Conservation (phyloP, 2,329 filamentous ascomycete genomes). For the Fusarium drepaniforme region DNA sequence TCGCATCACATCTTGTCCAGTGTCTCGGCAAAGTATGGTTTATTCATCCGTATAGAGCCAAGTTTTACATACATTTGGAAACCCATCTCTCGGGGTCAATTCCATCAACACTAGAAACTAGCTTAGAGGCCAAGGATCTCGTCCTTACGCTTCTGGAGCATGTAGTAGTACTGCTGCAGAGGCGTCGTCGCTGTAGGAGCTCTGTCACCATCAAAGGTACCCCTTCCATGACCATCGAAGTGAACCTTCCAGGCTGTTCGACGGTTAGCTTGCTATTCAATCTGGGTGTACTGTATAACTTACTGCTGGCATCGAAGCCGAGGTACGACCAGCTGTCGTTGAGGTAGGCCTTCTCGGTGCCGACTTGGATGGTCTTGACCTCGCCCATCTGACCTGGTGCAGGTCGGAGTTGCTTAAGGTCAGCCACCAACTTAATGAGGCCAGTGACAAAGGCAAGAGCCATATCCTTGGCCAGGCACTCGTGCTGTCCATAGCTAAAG, state of each 20-base stretch:
- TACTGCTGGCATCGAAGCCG: constrained; percentile 59
- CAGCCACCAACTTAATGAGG: constrained; percentile 56
- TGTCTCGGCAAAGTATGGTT: background rate
- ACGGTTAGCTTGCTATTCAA: constrained; percentile 30
- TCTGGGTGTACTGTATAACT: constrained; percentile 33
- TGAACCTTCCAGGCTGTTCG: constrained; percentile 50
- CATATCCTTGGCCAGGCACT: constrained; percentile 58
- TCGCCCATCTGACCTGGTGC: constrained; percentile 59
- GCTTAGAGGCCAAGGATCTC: constrained; percentile 24
- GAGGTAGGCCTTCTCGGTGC: constrained; percentile 56
- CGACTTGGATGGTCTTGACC: constrained; percentile 58
- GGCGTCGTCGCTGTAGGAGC: constrained; percentile 36
- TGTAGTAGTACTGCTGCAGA: constrained; percentile 51
- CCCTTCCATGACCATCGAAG: constrained; percentile 54
- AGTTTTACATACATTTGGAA: background rate
- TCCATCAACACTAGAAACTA: background rate
- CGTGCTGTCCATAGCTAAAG: constrained; percentile 61
- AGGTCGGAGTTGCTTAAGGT: constrained; percentile 58
- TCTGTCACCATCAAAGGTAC: constrained; percentile 48
- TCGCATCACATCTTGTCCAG: background rate
- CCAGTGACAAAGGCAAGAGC: constrained; percentile 55
- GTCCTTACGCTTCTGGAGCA: constrained; percentile 51
- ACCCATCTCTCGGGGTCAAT: background rate
- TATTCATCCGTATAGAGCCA: background rate
- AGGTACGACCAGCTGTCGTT: constrained; percentile 63